Base-by-base conservation (phyloP, 345 rosid species). In the Erysimum cheiranthoides region DNA sequence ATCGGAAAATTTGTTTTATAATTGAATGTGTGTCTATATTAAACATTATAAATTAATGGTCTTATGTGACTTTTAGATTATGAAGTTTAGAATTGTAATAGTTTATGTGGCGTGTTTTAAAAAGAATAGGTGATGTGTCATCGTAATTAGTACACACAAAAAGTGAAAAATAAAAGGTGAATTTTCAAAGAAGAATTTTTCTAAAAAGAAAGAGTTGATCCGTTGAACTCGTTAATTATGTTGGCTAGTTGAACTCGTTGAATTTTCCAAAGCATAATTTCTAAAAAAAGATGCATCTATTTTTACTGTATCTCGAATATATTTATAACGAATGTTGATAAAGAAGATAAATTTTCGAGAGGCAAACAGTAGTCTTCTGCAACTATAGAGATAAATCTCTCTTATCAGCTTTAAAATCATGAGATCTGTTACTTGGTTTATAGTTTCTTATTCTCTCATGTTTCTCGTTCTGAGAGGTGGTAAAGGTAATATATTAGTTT, bases 341-440 rank as follows among this genome's bases (percentile, higher is more conserved):
- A 31, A 32, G 10, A 58, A 42, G 10, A 68, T 14, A 50, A 17
- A 49, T 17, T 31, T 31, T 39, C 2, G 27, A 39, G 61, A 67
- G 9, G 45, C 38, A 39, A 54, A 58, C 7, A 21, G 8, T 3
- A 66, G 8, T 30, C 5, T 30, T 46, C 38, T 31, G 40, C 71
- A 14, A 27, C 57, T 45, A 16, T 8, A 16, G 25, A 46, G 10
- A 46, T 7, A 16, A 16, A 46, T 46, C 25, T 1, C 17, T 18
- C 53, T 17, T 8, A 18, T 49, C 53, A 49, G 9, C 28, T 49
- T 70, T 16, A 9, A 5, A 59, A 10, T 36, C 57, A 71, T 71
- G 75, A 71, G 67, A 60, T 71, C 58, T 59, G 28, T 57, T 47
- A 10, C 49, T 11, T 49, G 67, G 67, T 71, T 28, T 35, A 60